phyloP scores from a whole-genome alignment of 768 basidiomycete species.

The Naganishia kalamii region DNA sequence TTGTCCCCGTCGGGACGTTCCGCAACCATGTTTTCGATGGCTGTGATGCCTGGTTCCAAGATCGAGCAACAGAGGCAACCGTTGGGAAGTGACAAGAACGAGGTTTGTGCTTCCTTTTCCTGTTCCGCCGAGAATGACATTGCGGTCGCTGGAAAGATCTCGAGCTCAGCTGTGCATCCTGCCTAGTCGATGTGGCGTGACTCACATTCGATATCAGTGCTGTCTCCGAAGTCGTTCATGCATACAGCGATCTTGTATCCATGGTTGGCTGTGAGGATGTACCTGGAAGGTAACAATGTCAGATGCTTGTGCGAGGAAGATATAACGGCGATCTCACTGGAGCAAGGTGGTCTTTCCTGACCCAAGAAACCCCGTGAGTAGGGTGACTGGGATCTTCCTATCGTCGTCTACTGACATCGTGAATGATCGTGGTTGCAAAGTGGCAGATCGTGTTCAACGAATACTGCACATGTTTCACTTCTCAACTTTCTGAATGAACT shows the following conservation, averaged over 20 bases:
- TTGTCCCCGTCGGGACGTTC: conserved; percentile 41
- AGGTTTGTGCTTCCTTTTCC: conserved; percentile 12
- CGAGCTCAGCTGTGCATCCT: background rate
- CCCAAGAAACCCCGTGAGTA: conserved; percentile 91
- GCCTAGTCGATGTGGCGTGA: background rate
- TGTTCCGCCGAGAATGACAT: conserved; percentile 23
- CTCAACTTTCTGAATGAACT: no score
- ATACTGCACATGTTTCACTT: no score
- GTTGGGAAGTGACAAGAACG: conserved; percentile 81
- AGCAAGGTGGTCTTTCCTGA: conserved; percentile 85
- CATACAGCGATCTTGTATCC: conserved; percentile 95
- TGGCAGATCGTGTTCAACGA: no score
- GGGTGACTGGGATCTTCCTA: conserved; percentile 65
- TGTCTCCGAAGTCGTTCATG: conserved; percentile 93
- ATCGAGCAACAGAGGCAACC: conserved; percentile 98
- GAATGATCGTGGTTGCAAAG: no score
- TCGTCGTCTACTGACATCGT: background rate
- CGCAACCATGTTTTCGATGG: conserved; percentile 71
- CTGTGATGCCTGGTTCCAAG: conserved; percentile 84
- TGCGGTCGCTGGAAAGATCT: conserved; percentile 15
- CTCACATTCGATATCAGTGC: conserved; percentile 88
- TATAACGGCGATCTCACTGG: conserved; percentile 54
- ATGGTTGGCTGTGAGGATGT: conserved; percentile 86
- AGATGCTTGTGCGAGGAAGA: conserved; percentile 32
- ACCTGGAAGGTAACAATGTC: conserved; percentile 40